Evolutionary conservation across 2,329 filamentous ascomycete species (phyloP), one percentile per base, ranked within the genome.

Genomic region (Cladophialophora yegresii): DNA sequence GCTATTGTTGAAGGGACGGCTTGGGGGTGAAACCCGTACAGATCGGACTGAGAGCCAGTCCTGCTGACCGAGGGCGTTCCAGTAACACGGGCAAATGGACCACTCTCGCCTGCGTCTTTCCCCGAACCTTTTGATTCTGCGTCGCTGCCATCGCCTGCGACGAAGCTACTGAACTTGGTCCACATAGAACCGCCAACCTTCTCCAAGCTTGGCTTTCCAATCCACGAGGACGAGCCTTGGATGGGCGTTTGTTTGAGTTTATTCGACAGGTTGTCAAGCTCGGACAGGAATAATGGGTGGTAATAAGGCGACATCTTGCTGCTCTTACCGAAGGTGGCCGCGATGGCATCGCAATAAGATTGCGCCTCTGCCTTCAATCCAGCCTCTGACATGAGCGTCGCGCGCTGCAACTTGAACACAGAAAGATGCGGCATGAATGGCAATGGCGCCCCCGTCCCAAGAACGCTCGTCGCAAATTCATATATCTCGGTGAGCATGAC

Each of bases 401-500:
- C 95, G 76, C 97, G 90, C 62, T 95, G 88, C 49, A 98, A 82
- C 77, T 98, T 99, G 82, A 96, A 98, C 1, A 89, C 87, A 63
- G 96, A 87, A 36, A 99, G 79, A 76, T 99, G 93, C 12, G 93
- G 91, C 63, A 90, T 84, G 47, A 84, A 83, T 36, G 86, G 80
- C 0, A 82, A 77, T 23, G 82, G 79, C 1, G 84, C 82, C 23
- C 64, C 64, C 6, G 62, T 16, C 50, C 84, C 84, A 2, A 89
- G 82, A 13, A 98, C 83, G 9, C 90, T 90, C 10, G 91, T 81
- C 0, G 91, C 92, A 75, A 92, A 98, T 75, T 99, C 95, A 72
- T 96, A 98, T 0, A 96, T 87, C 76, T 99, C 95, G 49, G 92
- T 98, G n/a, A 99, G 84, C 57, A 97, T 82, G n/a, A 97, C 85